phyloP scores from a whole-genome alignment of 192 early-diverging fungal species.

The Spizellomyces punctatus region DNA sequence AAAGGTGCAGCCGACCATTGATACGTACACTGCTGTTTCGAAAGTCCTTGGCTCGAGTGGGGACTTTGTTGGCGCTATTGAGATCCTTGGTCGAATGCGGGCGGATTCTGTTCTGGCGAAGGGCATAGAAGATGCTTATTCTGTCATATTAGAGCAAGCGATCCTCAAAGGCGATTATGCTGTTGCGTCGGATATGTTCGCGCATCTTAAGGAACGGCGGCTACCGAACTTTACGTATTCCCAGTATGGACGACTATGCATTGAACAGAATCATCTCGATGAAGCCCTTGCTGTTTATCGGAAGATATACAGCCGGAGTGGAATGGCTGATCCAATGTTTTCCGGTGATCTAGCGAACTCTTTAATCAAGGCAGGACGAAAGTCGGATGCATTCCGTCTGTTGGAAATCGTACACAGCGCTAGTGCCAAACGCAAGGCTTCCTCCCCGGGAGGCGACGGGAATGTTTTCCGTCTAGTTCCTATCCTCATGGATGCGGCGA shows the following conservation, averaged over 20 bases:
- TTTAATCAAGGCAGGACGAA: not conserved
- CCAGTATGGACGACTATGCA: not conserved
- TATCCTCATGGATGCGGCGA: not conserved
- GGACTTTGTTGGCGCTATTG: not conserved
- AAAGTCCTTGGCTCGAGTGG: not conserved
- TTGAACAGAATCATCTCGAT: not conserved
- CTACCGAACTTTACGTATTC: not conserved
- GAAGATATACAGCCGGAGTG: not conserved
- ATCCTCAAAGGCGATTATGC: not conserved
- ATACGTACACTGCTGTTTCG: conserved; percentile 1
- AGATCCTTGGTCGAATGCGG: not conserved
- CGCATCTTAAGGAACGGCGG: not conserved
- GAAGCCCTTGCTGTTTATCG: not conserved
- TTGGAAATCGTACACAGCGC: not conserved
- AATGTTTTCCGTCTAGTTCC: not conserved
- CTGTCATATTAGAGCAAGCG: not conserved
- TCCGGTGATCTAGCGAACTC: not conserved
- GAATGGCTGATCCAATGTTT: not conserved
- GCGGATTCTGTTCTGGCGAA: not conserved
- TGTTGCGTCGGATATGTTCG: not conserved
- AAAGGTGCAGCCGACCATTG: not conserved
- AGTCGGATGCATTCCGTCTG: not conserved
- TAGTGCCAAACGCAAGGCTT: not conserved
- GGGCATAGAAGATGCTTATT: not conserved
- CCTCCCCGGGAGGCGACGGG: not conserved